Base-by-base conservation (phyloP, 352 stramenopile species). In the Phytophthora ramorum region DNA sequence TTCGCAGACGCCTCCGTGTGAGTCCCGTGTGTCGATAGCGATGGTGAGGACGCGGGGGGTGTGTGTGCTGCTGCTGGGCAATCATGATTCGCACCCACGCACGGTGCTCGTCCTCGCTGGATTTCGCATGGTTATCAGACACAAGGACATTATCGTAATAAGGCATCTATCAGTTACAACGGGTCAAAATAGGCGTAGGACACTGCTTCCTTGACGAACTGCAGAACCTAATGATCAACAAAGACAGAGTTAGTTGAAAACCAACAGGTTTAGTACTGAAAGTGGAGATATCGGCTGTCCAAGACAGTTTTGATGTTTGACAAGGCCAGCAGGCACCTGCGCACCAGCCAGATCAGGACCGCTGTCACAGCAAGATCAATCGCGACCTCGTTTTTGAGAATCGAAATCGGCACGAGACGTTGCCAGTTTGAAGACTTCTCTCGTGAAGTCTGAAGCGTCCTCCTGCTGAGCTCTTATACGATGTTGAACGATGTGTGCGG, bases 31-130 rank as follows among this genome's bases (percentile, higher is more conserved):
- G 5, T 43, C 7, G 13, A 43, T 43, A 9, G 2, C 14, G 14
- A 43, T 2, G 37, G 20, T 19, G 3, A 20, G 37, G 3, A 43
- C 13, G 4, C 16, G 14, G 9, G 37, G 5, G 14, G 6, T 10
- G 17, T 4, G 10, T 16, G 34, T 3, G 16, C n/a, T 38, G 9
- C 32, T n/a, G 37, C 16, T 41, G n/a, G 20, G 28, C 38, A 30
- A 50, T 46, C 37, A 66, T 66, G 58, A 66, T 68, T 62, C 52
- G 44, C 44, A 68, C 60, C 60, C 60, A 58, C 30, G 30, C 43
- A 8, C 0, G 32, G 10, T 38, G 32, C 32, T 37, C 32, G 32
- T 37, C 32, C 32, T 37, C 32, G 22, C 40, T 67, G 49, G 49
- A 62, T 67, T 62, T 54, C 16, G 47, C 8, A 30, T 2, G 7